Base-by-base conservation (phyloP, 176 grass and related monocot genomes). In the Oryza nivara region DNA sequence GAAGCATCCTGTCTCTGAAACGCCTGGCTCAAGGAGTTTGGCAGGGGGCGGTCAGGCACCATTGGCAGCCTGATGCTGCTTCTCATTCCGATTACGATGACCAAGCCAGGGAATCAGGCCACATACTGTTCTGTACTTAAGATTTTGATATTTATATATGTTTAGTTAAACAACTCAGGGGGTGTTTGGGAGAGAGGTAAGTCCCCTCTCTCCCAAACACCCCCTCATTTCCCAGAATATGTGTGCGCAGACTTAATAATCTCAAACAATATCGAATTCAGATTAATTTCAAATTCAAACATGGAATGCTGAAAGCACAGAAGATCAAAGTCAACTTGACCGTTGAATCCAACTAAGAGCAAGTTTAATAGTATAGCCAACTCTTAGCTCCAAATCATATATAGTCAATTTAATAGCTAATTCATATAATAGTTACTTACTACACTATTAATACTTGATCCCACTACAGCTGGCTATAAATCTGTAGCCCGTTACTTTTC, bases 241-340 rank as follows among this genome's bases (percentile, higher is more conserved):
- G 26, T 26, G 26, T 26, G 26, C 26, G 26, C 26, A 26, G 26
- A 26, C 26, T 35, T 60, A 3, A 63, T 34, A 77, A 51, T 61
- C 40, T 72, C 6, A 35, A 65, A 71, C 68, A 32, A 66, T 54
- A 38, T 26, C 19, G 16, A 58, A 22, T 52, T 72, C 25, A 20
- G 7, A 58, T 20, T n/a, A n/a, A n/a, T 58, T 19, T 58, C 54
- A 48, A 58, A 16, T 52, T 72, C 19, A 15, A 40, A 15, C 56
- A 47, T 47, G 64, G 35, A 5, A 75, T 30, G 32, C 72, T 35
- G 68, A 52, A 49, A 38, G 48, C 51, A 56, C 82, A 79, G 47
- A 12, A 45, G 32, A 44, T 60, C 19, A 35, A 76, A 67, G 67
- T 73, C 83, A 77, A 86, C 44, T 83, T 77, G 45, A 72, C 23